phyloP scores from a whole-genome alignment of 177 flowering plant genomes.

The Telopea speciosissima region DNA sequence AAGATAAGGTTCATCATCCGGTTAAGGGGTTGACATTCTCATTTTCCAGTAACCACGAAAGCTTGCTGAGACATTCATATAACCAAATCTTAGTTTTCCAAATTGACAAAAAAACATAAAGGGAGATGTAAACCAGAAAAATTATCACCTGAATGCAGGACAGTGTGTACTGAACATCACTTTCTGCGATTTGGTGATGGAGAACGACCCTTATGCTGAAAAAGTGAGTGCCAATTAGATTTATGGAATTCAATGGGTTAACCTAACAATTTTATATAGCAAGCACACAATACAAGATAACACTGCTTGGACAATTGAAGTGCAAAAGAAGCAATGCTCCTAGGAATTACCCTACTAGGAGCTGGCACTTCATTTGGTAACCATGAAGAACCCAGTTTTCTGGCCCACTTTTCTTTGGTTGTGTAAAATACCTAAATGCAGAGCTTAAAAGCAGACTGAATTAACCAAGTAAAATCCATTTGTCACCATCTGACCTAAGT shows the following conservation, averaged over 20 bases:
- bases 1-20: background rate
- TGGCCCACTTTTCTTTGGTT: too few species aligned
- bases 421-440: too few species aligned
- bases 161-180: conserved; percentile 23
- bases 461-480: too few species aligned
- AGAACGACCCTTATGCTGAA: conserved; percentile 33
- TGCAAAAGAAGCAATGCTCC: background rate
- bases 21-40: background rate
- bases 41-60: conserved; percentile 31
- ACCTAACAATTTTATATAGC: background rate
- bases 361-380: background rate
- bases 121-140: background rate
- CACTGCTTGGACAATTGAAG: background rate
- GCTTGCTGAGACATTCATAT: conserved; percentile 43
- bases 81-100: background rate
- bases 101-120: background rate
- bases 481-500: too few species aligned
- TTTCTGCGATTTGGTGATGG: conserved; percentile 29
- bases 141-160: conserved; percentile 63
- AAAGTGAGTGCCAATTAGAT: background rate
- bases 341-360: background rate
- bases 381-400: too few species aligned
- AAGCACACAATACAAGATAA: background rate
- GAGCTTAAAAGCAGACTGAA: too few species aligned
- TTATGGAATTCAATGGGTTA: background rate